Percentiles rank a stretch among this genome's conserved stretches.
Conservation (phyloP, 345 rosid species). For the Hibiscus mutabilis region DNA sequence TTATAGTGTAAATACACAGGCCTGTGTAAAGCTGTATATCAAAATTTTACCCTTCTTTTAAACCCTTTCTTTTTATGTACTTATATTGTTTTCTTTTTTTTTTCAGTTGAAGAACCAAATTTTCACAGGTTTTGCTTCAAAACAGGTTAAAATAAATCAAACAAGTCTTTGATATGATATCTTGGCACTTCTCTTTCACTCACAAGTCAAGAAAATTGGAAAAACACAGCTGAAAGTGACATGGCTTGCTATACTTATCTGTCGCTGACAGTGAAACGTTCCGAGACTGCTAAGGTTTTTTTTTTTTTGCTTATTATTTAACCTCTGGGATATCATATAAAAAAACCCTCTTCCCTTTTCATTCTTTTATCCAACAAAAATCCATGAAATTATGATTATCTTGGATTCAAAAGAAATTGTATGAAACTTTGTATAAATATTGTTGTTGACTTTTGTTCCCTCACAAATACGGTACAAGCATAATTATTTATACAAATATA, state of each 20-base stretch:
- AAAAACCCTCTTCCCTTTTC: neutral
- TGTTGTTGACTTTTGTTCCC: too few relatives aligned
- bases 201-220: conserved; percentile 9
- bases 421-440: too few relatives aligned
- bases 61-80: conserved; percentile 3
- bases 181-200: neutral
- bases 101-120: too few relatives aligned
- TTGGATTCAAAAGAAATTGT: conserved; percentile 15
- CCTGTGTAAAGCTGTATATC: too few relatives aligned
- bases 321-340: conserved; percentile 20
- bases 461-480: too few relatives aligned
- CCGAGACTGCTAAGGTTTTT: conserved; percentile 3
- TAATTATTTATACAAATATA: too few relatives aligned
- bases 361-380: neutral
- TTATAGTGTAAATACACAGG: too few relatives aligned
- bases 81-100: too few relatives aligned
- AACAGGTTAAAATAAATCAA: neutral
- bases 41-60: too few relatives aligned
- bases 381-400: neutral
- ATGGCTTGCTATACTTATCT: conserved; percentile 11
- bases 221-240: conserved; percentile 31
- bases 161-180: neutral
- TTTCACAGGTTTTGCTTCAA: neutral
- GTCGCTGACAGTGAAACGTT: conserved; percentile 22
- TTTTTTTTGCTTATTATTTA: conserved; percentile 4